Evolutionary conservation across 345 rosid species (phyloP).

Genomic region (Eucalyptus pauciflora): DNA sequence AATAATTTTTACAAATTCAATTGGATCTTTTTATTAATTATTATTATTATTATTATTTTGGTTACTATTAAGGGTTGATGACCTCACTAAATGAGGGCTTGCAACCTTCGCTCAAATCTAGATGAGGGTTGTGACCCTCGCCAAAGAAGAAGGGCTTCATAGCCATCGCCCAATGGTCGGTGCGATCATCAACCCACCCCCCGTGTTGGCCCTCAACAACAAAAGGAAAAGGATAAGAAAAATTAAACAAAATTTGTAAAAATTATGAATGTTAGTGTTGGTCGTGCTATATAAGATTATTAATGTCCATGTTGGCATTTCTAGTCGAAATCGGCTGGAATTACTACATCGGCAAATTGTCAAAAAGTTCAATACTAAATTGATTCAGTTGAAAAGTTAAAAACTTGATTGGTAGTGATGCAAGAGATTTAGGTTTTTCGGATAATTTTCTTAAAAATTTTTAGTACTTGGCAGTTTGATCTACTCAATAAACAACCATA

Average conservation of each 20-base stretch:
- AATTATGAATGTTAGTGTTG: background rate
- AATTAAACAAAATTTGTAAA: background rate
- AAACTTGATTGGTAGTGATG: background rate
- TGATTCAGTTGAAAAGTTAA: background rate
- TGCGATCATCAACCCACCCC: background rate
- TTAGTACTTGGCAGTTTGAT: background rate
- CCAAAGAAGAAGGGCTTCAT: background rate
- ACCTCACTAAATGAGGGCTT: background rate
- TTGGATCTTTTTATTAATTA: background rate
- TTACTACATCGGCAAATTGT: fast-evolving
- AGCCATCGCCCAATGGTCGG: background rate
- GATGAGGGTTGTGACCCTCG: background rate
- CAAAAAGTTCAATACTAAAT: background rate
- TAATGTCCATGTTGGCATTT: fast-evolving
- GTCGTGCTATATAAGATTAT: fast-evolving
- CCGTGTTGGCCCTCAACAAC: fast-evolving
- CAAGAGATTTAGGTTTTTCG: background rate
- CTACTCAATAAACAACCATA: background rate
- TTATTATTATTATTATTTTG: fast-evolving
- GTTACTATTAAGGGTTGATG: background rate
- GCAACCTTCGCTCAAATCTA: background rate
- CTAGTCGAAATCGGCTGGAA: fast-evolving
- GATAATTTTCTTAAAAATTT: background rate
- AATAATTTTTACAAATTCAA: background rate
- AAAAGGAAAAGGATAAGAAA: background rate